Conservation (phyloP, 208 protist species). For the Leishmania aethiopica region DNA sequence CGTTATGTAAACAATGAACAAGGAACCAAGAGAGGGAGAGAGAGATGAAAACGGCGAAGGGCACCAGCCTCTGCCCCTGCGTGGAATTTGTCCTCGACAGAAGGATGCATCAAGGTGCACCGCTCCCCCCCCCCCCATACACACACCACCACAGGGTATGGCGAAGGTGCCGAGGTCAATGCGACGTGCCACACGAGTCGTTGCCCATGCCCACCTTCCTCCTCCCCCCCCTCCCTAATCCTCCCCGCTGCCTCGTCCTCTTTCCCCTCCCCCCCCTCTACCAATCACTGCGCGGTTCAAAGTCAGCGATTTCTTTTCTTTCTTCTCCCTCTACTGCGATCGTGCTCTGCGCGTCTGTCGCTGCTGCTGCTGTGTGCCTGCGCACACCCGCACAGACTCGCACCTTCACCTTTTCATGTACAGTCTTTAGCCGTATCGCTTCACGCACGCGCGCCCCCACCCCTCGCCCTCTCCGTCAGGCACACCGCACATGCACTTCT, state of each 20-base stretch:
- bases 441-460: background rate
- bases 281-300: background rate
- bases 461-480: background rate
- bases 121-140: background rate
- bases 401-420: background rate
- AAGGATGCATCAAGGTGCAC: background rate
- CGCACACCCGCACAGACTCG: background rate
- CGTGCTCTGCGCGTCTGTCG: background rate
- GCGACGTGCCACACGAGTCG: background rate
- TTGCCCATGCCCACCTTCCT: background rate
- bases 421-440: background rate
- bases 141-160: background rate
- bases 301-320: background rate
- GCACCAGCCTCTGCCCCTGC: background rate
- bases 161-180: background rate
- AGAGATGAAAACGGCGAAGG: background rate
- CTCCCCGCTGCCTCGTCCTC: background rate
- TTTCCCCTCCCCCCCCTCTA: background rate
- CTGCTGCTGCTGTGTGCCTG: background rate
- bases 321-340: background rate
- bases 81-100: background rate
- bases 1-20: conserved; percentile 8
- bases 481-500: background rate
- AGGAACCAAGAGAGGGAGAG: background rate
- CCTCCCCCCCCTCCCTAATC: background rate